Evolutionary conservation across 2,329 filamentous ascomycete genomes (phyloP).

Genomic region (Trematosphaeria pertusa): DNA sequence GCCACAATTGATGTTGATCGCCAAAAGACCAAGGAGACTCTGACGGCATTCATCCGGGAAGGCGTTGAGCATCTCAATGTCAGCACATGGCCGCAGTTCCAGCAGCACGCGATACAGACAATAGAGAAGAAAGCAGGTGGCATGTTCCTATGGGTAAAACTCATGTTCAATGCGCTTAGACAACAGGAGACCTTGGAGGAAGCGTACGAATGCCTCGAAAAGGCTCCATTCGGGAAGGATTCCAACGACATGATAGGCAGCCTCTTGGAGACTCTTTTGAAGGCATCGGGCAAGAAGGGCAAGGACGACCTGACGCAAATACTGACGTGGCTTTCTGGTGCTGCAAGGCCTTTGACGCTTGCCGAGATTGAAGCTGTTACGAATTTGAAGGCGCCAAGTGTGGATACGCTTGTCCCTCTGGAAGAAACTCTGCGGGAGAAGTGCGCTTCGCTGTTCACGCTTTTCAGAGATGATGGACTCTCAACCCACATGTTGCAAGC

Average conservation of each 20-base stretch:
- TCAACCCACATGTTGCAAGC: conserved; percentile 2
- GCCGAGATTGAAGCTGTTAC: conserved; percentile 1
- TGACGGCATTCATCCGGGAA: not conserved
- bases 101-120: not conserved
- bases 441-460: not conserved
- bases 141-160: conserved; percentile 8
- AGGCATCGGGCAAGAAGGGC: not conserved
- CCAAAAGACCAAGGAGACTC: not conserved
- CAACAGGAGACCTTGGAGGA: not conserved
- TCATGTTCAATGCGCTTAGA: conserved; percentile 1
- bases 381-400: not conserved
- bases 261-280: conserved; percentile 3
- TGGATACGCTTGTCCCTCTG: not conserved
- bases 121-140: conserved; percentile 5
- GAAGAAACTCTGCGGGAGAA: conserved; percentile 1
- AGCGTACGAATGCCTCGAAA: not conserved
- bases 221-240: no score
- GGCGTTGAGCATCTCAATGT: not conserved
- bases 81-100: not conserved
- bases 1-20: not conserved
- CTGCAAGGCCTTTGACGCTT: conserved; percentile 3
- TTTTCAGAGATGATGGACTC: conserved; percentile 5
- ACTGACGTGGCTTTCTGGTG: conserved; percentile 6
- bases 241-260: not conserved
- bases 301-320: conserved; percentile 1